Evolutionary conservation across 176 grass and related monocot species (phyloP).

Genomic region (Calamus simplicifolius): DNA sequence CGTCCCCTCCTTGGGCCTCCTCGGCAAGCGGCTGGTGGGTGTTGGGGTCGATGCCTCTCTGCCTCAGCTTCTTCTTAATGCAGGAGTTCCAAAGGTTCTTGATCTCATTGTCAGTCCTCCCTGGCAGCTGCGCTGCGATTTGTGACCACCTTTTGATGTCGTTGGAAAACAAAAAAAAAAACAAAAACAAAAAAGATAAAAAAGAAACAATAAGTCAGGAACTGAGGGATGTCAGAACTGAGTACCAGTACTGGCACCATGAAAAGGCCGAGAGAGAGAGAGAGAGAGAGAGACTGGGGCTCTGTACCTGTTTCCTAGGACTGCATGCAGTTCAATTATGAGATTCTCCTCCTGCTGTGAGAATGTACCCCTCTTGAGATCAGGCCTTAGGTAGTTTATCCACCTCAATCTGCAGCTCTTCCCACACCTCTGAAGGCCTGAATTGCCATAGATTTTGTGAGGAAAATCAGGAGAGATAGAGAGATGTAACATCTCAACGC

Average conservation of each 20-base stretch:
- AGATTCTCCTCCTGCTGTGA: conserved; percentile 23
- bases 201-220: no score
- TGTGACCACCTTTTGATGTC: conserved; percentile 40
- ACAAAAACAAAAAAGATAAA: no score
- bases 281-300: no score
- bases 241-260: no score
- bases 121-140: conserved; percentile 54
- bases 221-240: no score
- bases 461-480: no score
- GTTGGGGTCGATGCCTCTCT: conserved; percentile 49
- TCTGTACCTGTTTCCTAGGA: conserved; percentile 37
- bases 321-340: conserved; percentile 29
- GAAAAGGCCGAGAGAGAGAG: conserved; percentile 4
- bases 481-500: no score
- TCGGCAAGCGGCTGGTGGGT: conserved; percentile 36
- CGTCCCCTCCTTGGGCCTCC: conserved; percentile 17
- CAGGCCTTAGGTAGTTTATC: conserved; percentile 24
- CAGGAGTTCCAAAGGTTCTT: conserved; percentile 67
- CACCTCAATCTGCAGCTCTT: conserved; percentile 21
- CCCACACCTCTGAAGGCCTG: conserved; percentile 25
- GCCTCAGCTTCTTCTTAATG: conserved; percentile 56
- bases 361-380: conserved; percentile 25
- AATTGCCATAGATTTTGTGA: background rate
- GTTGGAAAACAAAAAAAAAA: background rate
- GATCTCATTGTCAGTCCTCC: conserved; percentile 63